A percentile compares a stretch with the other conserved stretches of the same genome.
Conservation (phyloP, 2,329 filamentous ascomycete species). For the Fusarium napiforme region DNA sequence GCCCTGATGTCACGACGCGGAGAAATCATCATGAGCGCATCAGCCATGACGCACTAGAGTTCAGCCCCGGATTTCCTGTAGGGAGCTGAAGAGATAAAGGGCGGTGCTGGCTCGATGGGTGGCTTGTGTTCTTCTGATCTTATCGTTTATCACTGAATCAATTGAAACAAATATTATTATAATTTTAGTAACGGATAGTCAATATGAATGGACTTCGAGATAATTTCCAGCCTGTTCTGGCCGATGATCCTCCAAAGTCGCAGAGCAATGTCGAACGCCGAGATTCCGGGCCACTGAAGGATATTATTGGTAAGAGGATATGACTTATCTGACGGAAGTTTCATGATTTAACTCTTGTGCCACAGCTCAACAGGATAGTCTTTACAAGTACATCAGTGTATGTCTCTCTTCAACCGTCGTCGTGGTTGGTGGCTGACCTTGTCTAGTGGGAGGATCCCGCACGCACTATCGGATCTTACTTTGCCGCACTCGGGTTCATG, state of each 20-base stretch:
- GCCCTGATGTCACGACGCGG: slow-evolving; percentile 20
- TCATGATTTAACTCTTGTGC: neutral
- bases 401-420: neutral
- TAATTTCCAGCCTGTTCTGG: slow-evolving; percentile 15
- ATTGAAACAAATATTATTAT: neutral
- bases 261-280: neutral
- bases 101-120: slow-evolving; percentile 3
- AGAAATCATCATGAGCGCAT: slow-evolving; percentile 27
- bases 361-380: slow-evolving; percentile 36
- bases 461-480: slow-evolving; percentile 35
- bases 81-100: neutral
- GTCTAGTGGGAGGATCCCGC: slow-evolving; percentile 37
- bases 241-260: neutral
- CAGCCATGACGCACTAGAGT: slow-evolving; percentile 25
- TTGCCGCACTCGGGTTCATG: slow-evolving; percentile 27
- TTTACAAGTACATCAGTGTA: slow-evolving; percentile 42
- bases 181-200: neutral
- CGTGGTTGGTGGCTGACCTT: neutral
- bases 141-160: neutral
- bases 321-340: fast-evolving
- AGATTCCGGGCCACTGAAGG: slow-evolving; percentile 28
- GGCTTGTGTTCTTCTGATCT: neutral
- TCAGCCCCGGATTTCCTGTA: neutral
- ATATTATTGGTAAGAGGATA: slow-evolving; percentile 21
- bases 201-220: slow-evolving; percentile 20